phyloP scores from a whole-genome alignment of 2,329 filamentous ascomycete species.

The Zopfia rhizophila region DNA sequence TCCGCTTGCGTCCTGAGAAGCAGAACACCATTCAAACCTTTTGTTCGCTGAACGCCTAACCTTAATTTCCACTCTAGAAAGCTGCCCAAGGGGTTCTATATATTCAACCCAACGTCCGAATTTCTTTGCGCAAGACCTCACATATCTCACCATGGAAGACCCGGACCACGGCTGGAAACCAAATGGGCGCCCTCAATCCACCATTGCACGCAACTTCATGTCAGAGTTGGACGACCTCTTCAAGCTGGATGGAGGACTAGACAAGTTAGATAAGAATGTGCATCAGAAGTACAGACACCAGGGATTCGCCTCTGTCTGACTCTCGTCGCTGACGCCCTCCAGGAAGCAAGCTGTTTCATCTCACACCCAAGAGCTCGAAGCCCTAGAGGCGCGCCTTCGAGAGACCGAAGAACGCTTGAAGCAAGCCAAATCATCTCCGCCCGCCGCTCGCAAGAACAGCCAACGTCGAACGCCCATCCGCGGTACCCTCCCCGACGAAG shows the following conservation, averaged over 20 bases:
- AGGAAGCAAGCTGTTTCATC: conserved; percentile 83
- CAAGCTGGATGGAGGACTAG: conserved; percentile 81
- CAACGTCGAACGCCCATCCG: conserved; percentile 39
- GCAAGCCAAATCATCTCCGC: conserved; percentile 44
- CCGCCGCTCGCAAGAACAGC: conserved; percentile 38
- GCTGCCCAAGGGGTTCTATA: too few species aligned
- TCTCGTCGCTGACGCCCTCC: conserved; percentile 14
- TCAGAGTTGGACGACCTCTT: conserved; percentile 88
- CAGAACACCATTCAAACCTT: background rate
- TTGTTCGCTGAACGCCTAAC: too few species aligned
- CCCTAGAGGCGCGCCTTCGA: conserved; percentile 82
- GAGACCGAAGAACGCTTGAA: conserved; percentile 83
- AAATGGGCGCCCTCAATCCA: conserved; percentile 83
- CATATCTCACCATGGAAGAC: conserved; percentile 40
- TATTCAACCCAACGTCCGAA: too few species aligned
- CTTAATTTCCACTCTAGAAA: too few species aligned
- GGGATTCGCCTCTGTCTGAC: conserved; percentile 3
- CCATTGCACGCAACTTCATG: conserved; percentile 88
- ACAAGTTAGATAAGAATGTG: conserved; percentile 78
- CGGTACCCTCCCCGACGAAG: conserved; percentile 37
- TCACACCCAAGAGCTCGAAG: conserved; percentile 82
- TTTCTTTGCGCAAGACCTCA: conserved; percentile 8
- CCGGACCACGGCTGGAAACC: conserved; percentile 84
- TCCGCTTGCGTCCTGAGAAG: conserved; percentile 29
- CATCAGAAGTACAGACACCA: conserved; percentile 76